A percentile compares a stretch with the other conserved stretches of the same genome.
These are phyloP conservation scores for Trypanosoma platydactyli DNA, from an alignment of 208 protist species.

Conservation along the genomic window DNA sequence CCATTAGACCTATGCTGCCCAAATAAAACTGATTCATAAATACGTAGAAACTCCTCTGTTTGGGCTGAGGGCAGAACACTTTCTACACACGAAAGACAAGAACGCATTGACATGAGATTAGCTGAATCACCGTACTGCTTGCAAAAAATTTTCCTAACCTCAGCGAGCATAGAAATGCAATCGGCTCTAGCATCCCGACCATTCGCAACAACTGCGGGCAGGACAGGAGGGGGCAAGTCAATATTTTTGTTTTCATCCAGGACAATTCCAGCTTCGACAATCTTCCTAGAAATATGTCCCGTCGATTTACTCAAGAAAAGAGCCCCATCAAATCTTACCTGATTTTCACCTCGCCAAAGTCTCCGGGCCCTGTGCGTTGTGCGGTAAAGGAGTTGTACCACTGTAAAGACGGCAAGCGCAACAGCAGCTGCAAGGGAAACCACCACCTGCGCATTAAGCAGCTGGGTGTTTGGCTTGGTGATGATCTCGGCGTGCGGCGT, in stretches of 20 bases:
- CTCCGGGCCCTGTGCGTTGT: conserved; percentile 47
- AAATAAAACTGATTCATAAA: conserved; percentile 83
- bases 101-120: conserved; percentile 85
- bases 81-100: conserved; percentile 79
- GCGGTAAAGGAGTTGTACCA: conserved; percentile 65
- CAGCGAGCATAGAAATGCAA: conserved; percentile 73
- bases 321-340: conserved; percentile 75
- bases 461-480: conserved; percentile 2
- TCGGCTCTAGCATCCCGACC: conserved; percentile 63
- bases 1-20: conserved; percentile 66
- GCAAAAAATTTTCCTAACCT: conserved; percentile 54
- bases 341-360: conserved; percentile 56
- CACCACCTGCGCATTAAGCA: conserved; percentile 76
- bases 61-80: conserved; percentile 55
- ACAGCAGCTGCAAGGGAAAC: conserved; percentile 75
- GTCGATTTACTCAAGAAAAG: conserved; percentile 64
- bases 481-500: background rate
- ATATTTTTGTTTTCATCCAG: conserved; percentile 54
- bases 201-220: conserved; percentile 72
- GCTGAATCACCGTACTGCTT: conserved; percentile 59
- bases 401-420: conserved; percentile 51
- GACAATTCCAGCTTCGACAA: conserved; percentile 75
- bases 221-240: conserved; percentile 55
- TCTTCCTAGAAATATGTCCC: conserved; percentile 44
- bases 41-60: conserved; percentile 67